Evolutionary conservation across 352 stramenopile species (phyloP), one percentile per base, ranked within the genome.

Genomic region (Peronospora belbahrii): DNA sequence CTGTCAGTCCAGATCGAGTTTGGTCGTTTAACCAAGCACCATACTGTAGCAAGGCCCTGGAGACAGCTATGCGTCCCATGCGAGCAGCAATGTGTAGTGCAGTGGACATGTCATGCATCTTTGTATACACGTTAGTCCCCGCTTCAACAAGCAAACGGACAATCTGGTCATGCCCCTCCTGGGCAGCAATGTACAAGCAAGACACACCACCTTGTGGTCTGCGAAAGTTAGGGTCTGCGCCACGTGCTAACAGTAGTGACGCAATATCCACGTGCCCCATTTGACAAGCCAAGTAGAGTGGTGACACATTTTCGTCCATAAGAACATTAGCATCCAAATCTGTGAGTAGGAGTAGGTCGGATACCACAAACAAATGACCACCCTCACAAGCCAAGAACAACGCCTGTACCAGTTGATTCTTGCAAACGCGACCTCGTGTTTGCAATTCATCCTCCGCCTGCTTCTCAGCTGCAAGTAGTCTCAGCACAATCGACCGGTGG

Each of bases 341-440:
- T 5, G 70, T 76, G 10, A 67, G 54, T 8, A 68, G 45, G 9
- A 93, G 46, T 31, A 93, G 57, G 24, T 93, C 78, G 0, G 45
- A 60, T 8, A 90, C 78, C 20, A 93, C 81, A 5, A 59, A 67
- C 10, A 67, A 52, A 49, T 85, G 74, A 6, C 74, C 74, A 6
- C 76, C 72, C 56, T 93, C 81, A 42, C 78, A 90, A 1, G 81
- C 78, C 24, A 93, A 61, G 38, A 88, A 93, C 18, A 93, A 46
- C 6, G 78, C 70, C 41, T 88, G 76, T 2, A 87, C 61, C 14
- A 80, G 28, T 48, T 69, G 60, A 23, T 45, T 52, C 19, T 50
- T 59, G 27, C 24, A 52, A 19, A 42, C 35, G 4, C 30, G 43
- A 4, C 48, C 46, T 46, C 15, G 20, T 15, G 13, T 11, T 8